Base-by-base conservation (phyloP, 2,329 filamentous ascomycete species). In the Xylaria sp. region DNA sequence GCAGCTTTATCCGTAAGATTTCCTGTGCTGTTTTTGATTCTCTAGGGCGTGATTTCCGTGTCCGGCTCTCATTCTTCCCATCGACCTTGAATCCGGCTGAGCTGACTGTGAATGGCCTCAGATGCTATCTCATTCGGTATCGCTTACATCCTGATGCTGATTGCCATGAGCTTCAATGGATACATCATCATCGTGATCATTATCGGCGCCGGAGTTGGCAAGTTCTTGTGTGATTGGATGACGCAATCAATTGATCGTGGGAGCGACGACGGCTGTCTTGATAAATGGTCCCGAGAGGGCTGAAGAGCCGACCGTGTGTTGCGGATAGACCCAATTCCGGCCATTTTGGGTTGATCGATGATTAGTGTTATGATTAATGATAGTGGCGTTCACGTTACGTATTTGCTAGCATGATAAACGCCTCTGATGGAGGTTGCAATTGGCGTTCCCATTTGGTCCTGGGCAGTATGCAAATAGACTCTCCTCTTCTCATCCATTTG, bases 161-260 rank as follows among this genome's bases (percentile, higher is more conserved):
- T 84, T 54, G 82, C 81, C 59, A 84, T 84, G 82, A 82, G 81
- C 51, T 84, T 82, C 69, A 84, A 84, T 51, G 82, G 82, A 34
- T 84, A 82, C 66, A 78, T 84, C 64, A 82, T 84, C 66, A 80
- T 84, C 65, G 80, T 78, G 60, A 83, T 84, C 58, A 75, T 84
- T 34, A 75, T 87, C 51, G 85, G 85, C 3, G 84, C 84, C 10
- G 82, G 83, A 8, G 71, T 87, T 54, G 85, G 85, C 67, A 87
- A 87, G 77, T 87, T 87, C 73, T 71, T 86, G n/a, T 86, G 83
- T 73, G 85, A 87, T 75, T 87, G 85, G 85, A 77, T 86, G 75
- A 82, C 82, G 28, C 78, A 80, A 57, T n/a, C 82, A 79, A 65
- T 78, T 86, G n/a, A 78, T 82, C 0, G 69, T 79, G 1, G 76